Evolutionary conservation across 140 eudicot genomes (phyloP), one percentile per base, ranked within the genome.

Genomic region (Flaveria floridana): DNA sequence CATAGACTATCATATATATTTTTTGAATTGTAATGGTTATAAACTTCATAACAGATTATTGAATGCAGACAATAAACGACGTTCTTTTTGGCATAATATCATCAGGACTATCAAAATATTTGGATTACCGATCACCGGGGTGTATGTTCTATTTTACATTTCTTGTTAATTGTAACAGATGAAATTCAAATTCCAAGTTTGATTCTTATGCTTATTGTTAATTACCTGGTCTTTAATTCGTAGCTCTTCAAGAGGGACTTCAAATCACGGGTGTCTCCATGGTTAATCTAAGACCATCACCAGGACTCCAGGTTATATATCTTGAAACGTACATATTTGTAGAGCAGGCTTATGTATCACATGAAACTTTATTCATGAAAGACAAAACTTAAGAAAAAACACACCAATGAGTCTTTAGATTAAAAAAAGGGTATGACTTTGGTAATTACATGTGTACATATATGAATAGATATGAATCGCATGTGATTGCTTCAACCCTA

Each of bases 31-130:
- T 13, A 39, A 20, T 4, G 20, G 2, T 16, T 46, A 19, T 44
- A 65, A 61, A 2, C 52, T 19, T 15, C 7, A n/a, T 80, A 34
- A 48, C 62, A 69, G 9, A 51, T 21, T 59, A 39, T 44, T 48
- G 20, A 50, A 73, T 87, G 88, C 91, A 93, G 98, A 93, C 98
- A 0, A 86, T 90, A 19, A 93, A 93, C 66, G 98, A 93, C 53
- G 96, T 88, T 13, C 89, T 92, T 15, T 87, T 89, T 76, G 98
- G 95, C 50, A 78, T 92, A 42, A 81, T 93, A 57, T 89, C 98
- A 57, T 71, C 70, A 28, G 98, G 98, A 9, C 84, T 93, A 28
- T 88, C 97, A 15, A 88, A 73, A 77, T 93, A 93, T 80, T 70
- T 93, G 57, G 87, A 90, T 58, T 48, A 66, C 4, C 74, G 82